Base-by-base conservation (phyloP, 345 rosid species). In the Turnera subulata region DNA sequence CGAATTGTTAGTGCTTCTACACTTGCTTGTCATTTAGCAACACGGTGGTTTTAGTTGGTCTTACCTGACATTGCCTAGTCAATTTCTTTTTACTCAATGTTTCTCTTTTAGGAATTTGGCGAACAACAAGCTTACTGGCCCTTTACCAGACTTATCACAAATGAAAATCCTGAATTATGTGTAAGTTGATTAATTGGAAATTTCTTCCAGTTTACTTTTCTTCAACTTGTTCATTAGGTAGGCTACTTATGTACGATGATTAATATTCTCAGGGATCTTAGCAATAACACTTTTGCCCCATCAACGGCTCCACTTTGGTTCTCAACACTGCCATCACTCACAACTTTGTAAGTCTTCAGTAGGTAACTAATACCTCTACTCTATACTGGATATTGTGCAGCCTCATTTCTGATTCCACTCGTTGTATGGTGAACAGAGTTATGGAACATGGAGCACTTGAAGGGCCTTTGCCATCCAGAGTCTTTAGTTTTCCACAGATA, bases 221-320 rank as follows among this genome's bases (percentile, higher is more conserved):
- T 46, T 20, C 0, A 26, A 49, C 44, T 47, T 58, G 12, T 59
- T 46, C 44, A 26, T 24, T 71, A 21, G 14, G 42, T 25, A 22
- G 33, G 11, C 9, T 45, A 25, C 52, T 46, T 13, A 26, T 51
- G n/a, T n/a, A n/a, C n/a, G n/a, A n/a, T 39, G 45, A 26, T 22
- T 11, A 46, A 22, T 17, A 58, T 25, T 60, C 51, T 50, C 87
- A 93, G 99, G 78, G 97, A 93, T 58, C 86, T 93, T 17, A 93
- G 99, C 76, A 87, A 79, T 70, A 87, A 89, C 68, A 78, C 83
- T 25, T 93, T 93, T 72, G 71, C 70, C 45, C 78, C 82, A 37
- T 62, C 91, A 50, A 75, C 74, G 20, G 76, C 85, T 77, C 99
- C 99, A 42, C 57, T 47, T 54, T 93, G 99, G 99, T 85, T 93